Evolutionary conservation across 2,329 filamentous ascomycete species (phyloP), one percentile per base, ranked within the genome.

Genomic region (Calonectria crousiana): DNA sequence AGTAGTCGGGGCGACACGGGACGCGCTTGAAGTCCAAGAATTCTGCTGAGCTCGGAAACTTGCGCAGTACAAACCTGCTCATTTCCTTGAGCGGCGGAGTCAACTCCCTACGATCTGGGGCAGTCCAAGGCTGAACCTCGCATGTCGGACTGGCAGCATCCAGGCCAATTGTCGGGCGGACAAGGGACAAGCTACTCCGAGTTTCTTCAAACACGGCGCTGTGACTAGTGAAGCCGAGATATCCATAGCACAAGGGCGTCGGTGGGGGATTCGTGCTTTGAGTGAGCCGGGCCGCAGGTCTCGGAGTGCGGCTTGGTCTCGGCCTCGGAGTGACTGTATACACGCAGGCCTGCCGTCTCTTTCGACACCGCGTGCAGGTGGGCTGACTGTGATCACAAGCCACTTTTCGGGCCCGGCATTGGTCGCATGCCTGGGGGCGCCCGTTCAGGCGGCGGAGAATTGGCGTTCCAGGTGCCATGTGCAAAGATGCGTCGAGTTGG

Each of bases 211-310:
- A 86, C 28, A 87, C 85, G 18, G 83, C 81, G 62, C 81, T 85
- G 74, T 86, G 86, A 70, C 85, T 88, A 3, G 86, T 88, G 76
- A 84, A 87, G 68, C 87, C 87, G n/a, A 88, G 81, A 79, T 87
- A 88, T 1, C 87, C 87, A 18, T 78, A 71, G 4, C 68, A 58
- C 18, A 76, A 71, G 8, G 81, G 71, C 20, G 79, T 74, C n/a
- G 76, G 77, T 2, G 74, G 76, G 11, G 78, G 75, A 30, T 51
- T 72, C 16, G 69, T 60, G 23, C 52, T 60, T 26, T 20, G 58
- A 3, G 71, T 32, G 47, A 26, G 34, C 23, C 32, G 71, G 56
- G 74, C 67, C 72, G 71, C 71, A 66, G 74, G 66, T 28, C 76
- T 66, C 41, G 76, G 74, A 30, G 67, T 69, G 38, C 65, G 75